Evolutionary conservation across 2,329 filamentous ascomycete genomes (phyloP), one percentile per base, ranked within the genome.

Genomic region (Colletotrichum liaoningense): DNA sequence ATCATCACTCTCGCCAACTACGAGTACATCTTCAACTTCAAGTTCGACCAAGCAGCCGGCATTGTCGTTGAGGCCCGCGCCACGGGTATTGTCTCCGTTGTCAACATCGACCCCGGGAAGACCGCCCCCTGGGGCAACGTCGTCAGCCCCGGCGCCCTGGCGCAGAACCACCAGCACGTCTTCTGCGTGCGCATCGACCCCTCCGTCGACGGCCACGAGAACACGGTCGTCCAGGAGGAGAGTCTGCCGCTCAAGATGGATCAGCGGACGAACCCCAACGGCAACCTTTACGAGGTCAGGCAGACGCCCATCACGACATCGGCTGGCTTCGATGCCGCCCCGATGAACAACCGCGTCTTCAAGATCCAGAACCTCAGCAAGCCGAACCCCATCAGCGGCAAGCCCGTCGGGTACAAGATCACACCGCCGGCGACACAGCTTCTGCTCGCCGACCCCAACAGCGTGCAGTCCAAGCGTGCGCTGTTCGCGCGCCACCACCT

Each of bases 1-100:
- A 88, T 90, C 80, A 88, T 89, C 77, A 90, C 88, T 0, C 83
- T 90, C 5, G 86, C 87, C 16, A 90, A 91, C 80, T 90, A 91
- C 81, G 88, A 90, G 75, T 91, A 80, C 69, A 78, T 79, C 57
- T 78, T 80, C 74, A 77, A 78, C 58, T 80, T 77, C 65, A 76
- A 77, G 63, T 87, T 91, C 74, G 85, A 89, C 75, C 88, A 88
- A 59, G 84, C 86, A 5, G 89, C 86, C 26, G 75, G 68, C 30
- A 75, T 77, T 56, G 63, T 67, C 22, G 74, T 75, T 26, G 72
- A 76, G 57, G 73, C 74, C 2, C 74, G 73, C 24, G 76, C 76
- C 11, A 77, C 76, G 0, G 86, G 84, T 11, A 85, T 90, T 76
- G 84, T 84, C 3, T 77, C 76, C 4, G 84, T 87, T 72, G 86